A percentile compares a stretch with the other conserved stretches of the same genome.
Conservation (phyloP, 257 asterid genomes). For the Solanum lycopersicoides region DNA sequence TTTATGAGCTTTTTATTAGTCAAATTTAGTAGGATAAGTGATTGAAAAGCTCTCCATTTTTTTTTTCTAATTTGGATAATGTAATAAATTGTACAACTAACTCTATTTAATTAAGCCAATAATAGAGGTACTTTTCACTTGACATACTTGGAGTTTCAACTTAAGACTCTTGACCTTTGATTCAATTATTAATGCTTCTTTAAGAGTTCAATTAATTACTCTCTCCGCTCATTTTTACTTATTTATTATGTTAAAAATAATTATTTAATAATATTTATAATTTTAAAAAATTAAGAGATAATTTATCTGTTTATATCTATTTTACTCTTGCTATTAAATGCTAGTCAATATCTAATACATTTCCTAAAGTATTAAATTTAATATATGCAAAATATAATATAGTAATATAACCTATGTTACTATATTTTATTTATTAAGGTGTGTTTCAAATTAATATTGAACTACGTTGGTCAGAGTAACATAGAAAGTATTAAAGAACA, state of each 20-base stretch:
- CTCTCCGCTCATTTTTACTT: too few relatives aligned
- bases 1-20: not conserved
- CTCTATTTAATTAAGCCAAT: not conserved
- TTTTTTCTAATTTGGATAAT: not conserved
- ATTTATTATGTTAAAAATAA: too few relatives aligned
- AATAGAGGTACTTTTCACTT: not conserved
- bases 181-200: too few relatives aligned
- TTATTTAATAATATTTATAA: fast-evolving
- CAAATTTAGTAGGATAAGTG: not conserved
- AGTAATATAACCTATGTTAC: too few relatives aligned
- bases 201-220: not conserved
- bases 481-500: not conserved
- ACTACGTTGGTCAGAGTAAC: not conserved
- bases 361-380: too few relatives aligned
- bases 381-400: too few relatives aligned
- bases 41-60: not conserved
- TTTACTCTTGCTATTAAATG: too few relatives aligned
- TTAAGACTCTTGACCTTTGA: not conserved
- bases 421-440: too few relatives aligned
- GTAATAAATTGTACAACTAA: too few relatives aligned
- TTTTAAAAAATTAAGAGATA: too few relatives aligned
- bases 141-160: not conserved
- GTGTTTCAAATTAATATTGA: too few relatives aligned
- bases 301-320: not conserved
- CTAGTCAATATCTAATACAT: too few relatives aligned